A percentile compares a stretch with the other conserved stretches of the same genome.
These are phyloP conservation scores for Irpex sp. DNA, from an alignment of 1,284 basidiomycete genomes.

Conservation along the genomic window DNA sequence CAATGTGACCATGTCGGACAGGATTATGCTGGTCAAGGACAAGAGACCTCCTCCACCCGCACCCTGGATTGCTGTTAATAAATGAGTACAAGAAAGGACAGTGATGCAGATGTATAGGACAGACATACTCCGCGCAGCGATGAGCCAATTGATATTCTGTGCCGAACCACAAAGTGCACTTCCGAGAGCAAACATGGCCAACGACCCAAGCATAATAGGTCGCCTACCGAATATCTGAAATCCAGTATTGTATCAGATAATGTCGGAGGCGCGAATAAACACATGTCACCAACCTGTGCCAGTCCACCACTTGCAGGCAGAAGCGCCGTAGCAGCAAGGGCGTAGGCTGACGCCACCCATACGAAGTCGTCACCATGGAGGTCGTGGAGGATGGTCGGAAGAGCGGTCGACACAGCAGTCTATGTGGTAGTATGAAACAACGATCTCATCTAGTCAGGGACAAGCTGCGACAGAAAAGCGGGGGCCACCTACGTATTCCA, in stretches of 20 bases:
- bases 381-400: constrained; percentile 9
- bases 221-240: constrained; percentile 11
- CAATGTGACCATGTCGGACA: constrained; percentile 43
- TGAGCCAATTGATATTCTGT: constrained; percentile 10
- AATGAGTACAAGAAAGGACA: not conserved
- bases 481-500: constrained; percentile 3
- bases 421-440: constrained; percentile 11
- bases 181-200: constrained; percentile 10
- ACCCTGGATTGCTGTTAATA: constrained; percentile 37
- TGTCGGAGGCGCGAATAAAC: not conserved
- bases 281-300: constrained; percentile 10
- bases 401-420: constrained; percentile 5
- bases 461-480: not conserved
- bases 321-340: constrained; percentile 8
- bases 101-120: not conserved
- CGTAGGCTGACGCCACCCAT: constrained; percentile 10
- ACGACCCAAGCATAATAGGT: constrained; percentile 7
- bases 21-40: constrained; percentile 36
- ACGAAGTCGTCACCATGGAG: constrained; percentile 8
- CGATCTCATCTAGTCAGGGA: constrained; percentile 4
- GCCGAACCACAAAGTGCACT: constrained; percentile 11
- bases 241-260: not conserved
- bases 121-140: constrained; percentile 5
- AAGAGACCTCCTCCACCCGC: constrained; percentile 45
- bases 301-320: constrained; percentile 9